Base-by-base conservation (phyloP, 2,329 filamentous ascomycete genomes). In the Rhexocercosporidium sp. region DNA sequence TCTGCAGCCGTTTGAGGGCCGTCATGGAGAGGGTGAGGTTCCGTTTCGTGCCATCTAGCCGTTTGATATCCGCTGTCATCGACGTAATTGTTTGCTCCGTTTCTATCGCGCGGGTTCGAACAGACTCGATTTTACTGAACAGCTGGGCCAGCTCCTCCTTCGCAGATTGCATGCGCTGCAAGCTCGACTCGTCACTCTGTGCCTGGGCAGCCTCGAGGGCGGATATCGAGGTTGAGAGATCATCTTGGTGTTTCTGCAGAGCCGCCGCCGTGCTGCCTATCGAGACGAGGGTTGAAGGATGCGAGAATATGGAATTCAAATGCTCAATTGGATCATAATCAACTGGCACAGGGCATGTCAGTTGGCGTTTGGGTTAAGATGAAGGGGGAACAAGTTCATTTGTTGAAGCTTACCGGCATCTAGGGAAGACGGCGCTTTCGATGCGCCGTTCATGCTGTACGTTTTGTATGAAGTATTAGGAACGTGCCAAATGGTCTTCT, bases 21-120 rank as follows among this genome's bases (percentile, higher is more conserved):
- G 96, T 99, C 96, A 99, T 99, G 72, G 94, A 97, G 63, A 97
- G 85, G 11, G 96, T 97, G 69, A 99, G 85, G 80, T 99, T 99
- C 79, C 91, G 91, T 84, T 99, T 99, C 44, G 96, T 97, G 79
- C 92, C 92, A 80, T 99, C 96, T 71, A 99, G 86, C 72, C 95
- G 90, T 83, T 99, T 99, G 79, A 99, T 99, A 77, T 99, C 96
- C 66, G 96, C 94, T 69, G 96, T 99, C 96, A 99, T 99, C 73
- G 94, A 94, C 56, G 95, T 97, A 77, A 99, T 99, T 72, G 94
- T 92, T 78, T 94, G 91, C 80, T 99, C 96, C 22, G 96, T 98
- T 83, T 94, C 90, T 74, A 96, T 88, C 44, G 96, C 96, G 62
- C 95, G 89, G 74, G 91, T 90, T 64, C 94, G 92, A 64, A 99